These are phyloP conservation scores for Linnemannia exigua DNA, from an alignment of 192 early-diverging fungal genomes.

Conservation along the genomic window DNA sequence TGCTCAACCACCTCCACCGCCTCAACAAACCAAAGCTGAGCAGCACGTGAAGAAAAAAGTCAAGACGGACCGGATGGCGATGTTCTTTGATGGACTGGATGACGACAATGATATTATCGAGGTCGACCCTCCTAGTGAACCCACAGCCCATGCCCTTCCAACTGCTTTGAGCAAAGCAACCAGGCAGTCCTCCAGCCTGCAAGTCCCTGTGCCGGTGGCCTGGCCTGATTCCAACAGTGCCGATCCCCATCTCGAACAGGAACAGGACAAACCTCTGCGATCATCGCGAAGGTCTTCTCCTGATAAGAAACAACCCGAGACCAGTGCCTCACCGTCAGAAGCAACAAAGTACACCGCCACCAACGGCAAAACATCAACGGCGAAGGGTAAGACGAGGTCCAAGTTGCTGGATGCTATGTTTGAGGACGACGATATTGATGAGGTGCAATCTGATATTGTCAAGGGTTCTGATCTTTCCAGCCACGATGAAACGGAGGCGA, in stretches of 20 bases:
- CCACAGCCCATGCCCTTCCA: not conserved
- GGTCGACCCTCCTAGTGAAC: not conserved
- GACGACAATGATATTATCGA: slow-evolving; percentile 23
- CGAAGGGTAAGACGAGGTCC: not conserved
- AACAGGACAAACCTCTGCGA: not conserved
- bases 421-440: not conserved
- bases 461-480: not conserved
- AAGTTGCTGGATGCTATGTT: not conserved
- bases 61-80: slow-evolving; percentile 48
- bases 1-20: not conserved
- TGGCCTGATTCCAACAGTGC: slow-evolving; percentile 12
- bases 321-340: not conserved
- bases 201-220: slow-evolving; percentile 6
- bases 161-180: not conserved
- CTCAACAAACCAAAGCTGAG: not conserved
- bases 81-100: slow-evolving; percentile 49
- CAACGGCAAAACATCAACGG: not conserved
- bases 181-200: not conserved
- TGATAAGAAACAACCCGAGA: not conserved
- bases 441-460: not conserved
- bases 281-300: not conserved
- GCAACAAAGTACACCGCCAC: not conserved
- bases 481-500: not conserved
- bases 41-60: slow-evolving; percentile 45
- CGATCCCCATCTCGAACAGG: not conserved